Evolutionary conservation across 2,329 filamentous ascomycete genomes (phyloP).

Genomic region (Didymella pinodella): DNA sequence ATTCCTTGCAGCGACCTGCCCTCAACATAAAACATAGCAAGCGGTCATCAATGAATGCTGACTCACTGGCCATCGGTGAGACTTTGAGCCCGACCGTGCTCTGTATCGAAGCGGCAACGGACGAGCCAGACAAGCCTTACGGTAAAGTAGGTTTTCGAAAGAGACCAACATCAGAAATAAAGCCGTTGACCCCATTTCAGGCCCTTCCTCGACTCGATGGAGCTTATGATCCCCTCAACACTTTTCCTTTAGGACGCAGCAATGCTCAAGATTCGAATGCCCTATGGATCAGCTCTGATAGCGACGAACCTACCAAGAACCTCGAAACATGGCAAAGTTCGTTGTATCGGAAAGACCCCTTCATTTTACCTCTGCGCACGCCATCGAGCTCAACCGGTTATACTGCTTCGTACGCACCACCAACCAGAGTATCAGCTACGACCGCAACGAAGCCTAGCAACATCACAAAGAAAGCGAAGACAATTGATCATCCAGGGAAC

Average conservation of each 20-base stretch:
- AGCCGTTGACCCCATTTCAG: not conserved
- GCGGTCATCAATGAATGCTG: not conserved
- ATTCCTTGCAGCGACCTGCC: no score
- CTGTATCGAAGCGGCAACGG: not conserved
- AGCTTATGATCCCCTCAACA: not conserved
- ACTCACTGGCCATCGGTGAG: not conserved
- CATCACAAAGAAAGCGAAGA: not conserved
- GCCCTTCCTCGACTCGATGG: conserved; percentile 6
- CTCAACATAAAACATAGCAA: not conserved
- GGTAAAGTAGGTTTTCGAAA: not conserved
- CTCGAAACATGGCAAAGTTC: no score
- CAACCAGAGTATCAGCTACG: not conserved
- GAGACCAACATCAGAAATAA: no score
- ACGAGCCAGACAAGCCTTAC: not conserved
- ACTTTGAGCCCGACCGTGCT: no score
- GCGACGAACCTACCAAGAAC: not conserved
- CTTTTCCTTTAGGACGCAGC: not conserved
- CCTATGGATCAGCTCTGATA: not conserved
- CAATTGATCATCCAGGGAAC: not conserved
- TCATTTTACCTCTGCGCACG: not conserved
- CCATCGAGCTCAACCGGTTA: not conserved
- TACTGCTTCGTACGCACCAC: no score
- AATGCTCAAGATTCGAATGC: not conserved
- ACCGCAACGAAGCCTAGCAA: not conserved
- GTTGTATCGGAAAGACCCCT: not conserved